A percentile compares a stretch with the other conserved stretches of the same genome.
phyloP scores from a whole-genome alignment of 345 rosid species.

The Syzygium aromaticum region DNA sequence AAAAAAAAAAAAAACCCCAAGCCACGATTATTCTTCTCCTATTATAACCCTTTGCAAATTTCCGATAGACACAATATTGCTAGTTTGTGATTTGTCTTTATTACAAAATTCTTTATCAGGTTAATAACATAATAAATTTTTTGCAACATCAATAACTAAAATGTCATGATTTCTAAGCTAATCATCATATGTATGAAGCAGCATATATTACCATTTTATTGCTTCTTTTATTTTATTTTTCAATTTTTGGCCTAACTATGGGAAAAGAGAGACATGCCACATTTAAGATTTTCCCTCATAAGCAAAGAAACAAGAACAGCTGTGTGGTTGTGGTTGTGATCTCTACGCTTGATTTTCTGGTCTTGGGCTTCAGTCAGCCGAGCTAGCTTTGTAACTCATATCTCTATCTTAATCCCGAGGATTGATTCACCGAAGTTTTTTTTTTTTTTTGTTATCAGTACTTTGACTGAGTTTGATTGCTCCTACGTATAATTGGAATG shows the following conservation, averaged over 20 bases:
- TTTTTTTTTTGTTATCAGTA: neutral
- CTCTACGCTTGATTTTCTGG: neutral
- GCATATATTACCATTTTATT: neutral
- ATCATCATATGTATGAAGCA: neutral
- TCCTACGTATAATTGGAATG: neutral
- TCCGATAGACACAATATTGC: neutral
- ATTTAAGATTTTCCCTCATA: neutral
- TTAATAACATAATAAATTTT: neutral
- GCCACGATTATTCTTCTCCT: neutral
- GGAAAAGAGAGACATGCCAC: neutral
- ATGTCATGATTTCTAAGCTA: neutral
- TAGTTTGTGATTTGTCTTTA: neutral
- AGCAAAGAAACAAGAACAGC: neutral
- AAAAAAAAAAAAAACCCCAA: neutral
- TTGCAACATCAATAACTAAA: neutral
- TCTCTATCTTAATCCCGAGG: neutral
- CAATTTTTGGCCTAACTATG: neutral
- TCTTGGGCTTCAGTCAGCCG: neutral
- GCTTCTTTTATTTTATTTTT: neutral
- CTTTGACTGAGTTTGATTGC: neutral
- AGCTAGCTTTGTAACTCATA: neutral
- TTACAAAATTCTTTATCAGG: neutral
- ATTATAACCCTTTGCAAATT: neutral
- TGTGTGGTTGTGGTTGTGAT: neutral
- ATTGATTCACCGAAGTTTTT: neutral